These are phyloP conservation scores for Sphaerostilbella broomeana DNA, from an alignment of 2,329 filamentous ascomycete genomes.

Conservation along the genomic window DNA sequence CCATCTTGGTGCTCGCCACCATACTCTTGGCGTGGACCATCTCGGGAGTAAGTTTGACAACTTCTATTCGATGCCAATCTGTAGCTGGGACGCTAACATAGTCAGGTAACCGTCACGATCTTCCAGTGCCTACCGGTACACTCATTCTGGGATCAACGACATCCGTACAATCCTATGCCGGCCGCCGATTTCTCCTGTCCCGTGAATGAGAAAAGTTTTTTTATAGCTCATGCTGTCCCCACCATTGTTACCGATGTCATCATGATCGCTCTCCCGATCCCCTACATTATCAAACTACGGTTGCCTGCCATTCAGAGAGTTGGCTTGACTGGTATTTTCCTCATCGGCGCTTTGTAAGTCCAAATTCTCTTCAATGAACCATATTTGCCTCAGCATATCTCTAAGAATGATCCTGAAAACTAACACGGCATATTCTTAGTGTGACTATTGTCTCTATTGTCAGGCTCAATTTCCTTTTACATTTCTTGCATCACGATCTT, in stretches of 20 bases:
- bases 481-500: too few species aligned
- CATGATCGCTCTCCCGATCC: constrained; percentile 20
- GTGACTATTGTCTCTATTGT: too few species aligned
- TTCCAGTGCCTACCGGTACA: constrained; percentile 14
- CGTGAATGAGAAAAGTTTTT: constrained; percentile 16
- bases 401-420: too few species aligned
- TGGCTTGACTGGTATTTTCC: constrained; percentile 17
- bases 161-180: constrained; percentile 4
- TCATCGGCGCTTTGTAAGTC: constrained; percentile 18
- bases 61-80: too few species aligned
- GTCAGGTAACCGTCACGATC: constrained; percentile 4
- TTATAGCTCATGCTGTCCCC: constrained; percentile 18
- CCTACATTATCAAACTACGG: constrained; percentile 19
- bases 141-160: constrained; percentile 14
- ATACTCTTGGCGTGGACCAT: too few species aligned
- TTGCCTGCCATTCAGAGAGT: constrained; percentile 18
- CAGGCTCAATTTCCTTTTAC: too few species aligned
- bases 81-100: too few species aligned
- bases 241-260: constrained; percentile 19
- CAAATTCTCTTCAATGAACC: too few species aligned
- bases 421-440: too few species aligned
- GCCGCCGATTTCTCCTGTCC: constrained; percentile 6
- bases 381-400: too few species aligned
- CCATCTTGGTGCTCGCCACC: too few species aligned
- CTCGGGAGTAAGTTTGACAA: too few species aligned